Percentiles rank a stretch among this genome's conserved stretches.
Evolutionary conservation across 768 basidiomycete genomes (phyloP).

Genomic region (Trichaptum fuscoviolaceum): DNA sequence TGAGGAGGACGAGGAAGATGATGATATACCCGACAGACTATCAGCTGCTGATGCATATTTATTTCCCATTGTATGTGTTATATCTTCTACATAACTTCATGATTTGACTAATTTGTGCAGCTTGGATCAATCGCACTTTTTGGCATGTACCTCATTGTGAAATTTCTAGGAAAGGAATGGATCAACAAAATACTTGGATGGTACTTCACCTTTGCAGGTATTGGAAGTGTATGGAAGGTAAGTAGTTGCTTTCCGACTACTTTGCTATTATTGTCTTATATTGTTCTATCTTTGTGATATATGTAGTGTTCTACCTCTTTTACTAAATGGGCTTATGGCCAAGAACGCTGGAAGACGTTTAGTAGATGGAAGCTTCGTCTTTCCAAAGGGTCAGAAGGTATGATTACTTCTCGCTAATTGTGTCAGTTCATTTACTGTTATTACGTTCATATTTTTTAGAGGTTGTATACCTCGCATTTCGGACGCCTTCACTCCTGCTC

Average conservation of each 20-base stretch:
- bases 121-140: slow-evolving; percentile 66
- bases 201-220: slow-evolving; percentile 66
- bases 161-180: slow-evolving; percentile 74
- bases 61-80: slow-evolving; percentile 61
- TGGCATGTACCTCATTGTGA: slow-evolving; percentile 64
- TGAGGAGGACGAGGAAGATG: slow-evolving; percentile 50
- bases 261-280: neutral
- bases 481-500: slow-evolving; percentile 52
- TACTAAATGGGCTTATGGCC: slow-evolving; percentile 43
- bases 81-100: slow-evolving; percentile 1
- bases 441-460: slow-evolving; percentile 26
- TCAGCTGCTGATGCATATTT: slow-evolving; percentile 68
- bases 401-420: slow-evolving; percentile 11
- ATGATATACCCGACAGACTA: slow-evolving; percentile 53
- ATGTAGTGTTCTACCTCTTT: slow-evolving; percentile 48
- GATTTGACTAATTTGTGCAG: slow-evolving; percentile 28
- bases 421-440: slow-evolving; percentile 22
- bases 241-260: slow-evolving; percentile 15
- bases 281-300: neutral
- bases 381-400: slow-evolving; percentile 45
- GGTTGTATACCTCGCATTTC: slow-evolving; percentile 37
- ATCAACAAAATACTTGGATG: slow-evolving; percentile 75
- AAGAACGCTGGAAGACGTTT: slow-evolving; percentile 52
- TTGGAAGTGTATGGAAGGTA: slow-evolving; percentile 69
- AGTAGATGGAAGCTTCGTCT: slow-evolving; percentile 39